Base-by-base conservation (phyloP, 306 rosid species). In the Ormosia semicastrata region DNA sequence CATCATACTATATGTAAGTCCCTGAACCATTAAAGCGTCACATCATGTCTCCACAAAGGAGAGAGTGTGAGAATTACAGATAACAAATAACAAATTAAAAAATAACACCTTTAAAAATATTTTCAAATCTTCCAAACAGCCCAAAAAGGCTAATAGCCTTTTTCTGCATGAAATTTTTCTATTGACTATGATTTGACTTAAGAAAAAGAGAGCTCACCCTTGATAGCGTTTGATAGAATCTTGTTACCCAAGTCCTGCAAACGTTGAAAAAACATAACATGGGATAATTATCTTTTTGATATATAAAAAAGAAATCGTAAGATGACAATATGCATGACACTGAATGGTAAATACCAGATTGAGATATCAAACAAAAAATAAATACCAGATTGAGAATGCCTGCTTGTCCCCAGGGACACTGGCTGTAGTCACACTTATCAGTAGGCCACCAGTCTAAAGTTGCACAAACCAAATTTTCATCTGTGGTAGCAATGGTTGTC, bases 391-490 rank as follows among this genome's bases (percentile, higher is more conserved):
- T 87, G 2, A 84, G 74, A 49, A 89, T 56, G 71, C 93, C 91
- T 7, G 93, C 49, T 3, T 82, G 44, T 17, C 77, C 87, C 95
- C 92, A 92, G 0, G 97, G 93, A 43, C 97, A 88, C 10, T 90
- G 91, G 32, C 43, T 32, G 39, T 90, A 88, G 36, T 92, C 90
- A 73, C 93, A 90, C 60, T 92, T 90, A 2, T 80, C 15, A 43
- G 73, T 0, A n/a, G 94, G 97, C 94, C 97, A 92, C 92, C 92
- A 90, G 57, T 90, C 93, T 5, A 92, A 8, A 52, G 97, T 89
- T 39, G 93, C 94, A 86, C 97, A 92, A 1, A 89, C 60, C 65
- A 90, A 92, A 44, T 84, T 86, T 2, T 88, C 83, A 56, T 92
- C 93, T 33, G 90, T 90, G 6, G 13, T 72, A 37, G 89, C 92